Evolutionary conservation across 2,329 filamentous ascomycete species (phyloP).

Genomic region (Cadophora malorum): DNA sequence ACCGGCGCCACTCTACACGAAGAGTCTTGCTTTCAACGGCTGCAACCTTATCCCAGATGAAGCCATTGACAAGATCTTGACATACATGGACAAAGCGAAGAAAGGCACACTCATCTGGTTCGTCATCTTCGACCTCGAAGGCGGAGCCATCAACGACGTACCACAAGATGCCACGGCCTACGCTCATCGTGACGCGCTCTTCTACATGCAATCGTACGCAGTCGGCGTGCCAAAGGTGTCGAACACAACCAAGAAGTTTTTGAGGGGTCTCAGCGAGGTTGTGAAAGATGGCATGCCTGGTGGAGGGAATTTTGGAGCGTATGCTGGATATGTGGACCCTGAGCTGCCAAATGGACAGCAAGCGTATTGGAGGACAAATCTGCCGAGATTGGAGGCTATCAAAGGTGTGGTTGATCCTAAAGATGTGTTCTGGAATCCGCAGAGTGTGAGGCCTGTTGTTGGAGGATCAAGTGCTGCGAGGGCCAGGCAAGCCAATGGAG

Average conservation of each 20-base stretch:
- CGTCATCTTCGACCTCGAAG: constrained; percentile 66
- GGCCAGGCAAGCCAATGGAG: background rate
- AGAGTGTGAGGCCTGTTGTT: constrained; percentile 20
- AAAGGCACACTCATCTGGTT: constrained; percentile 64
- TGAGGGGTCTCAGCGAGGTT: constrained; percentile 56
- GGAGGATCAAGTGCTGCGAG: background rate
- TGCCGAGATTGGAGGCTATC: constrained; percentile 51
- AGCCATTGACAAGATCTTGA: constrained; percentile 57
- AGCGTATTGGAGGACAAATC: constrained; percentile 47
- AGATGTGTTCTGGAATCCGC: constrained; percentile 55
- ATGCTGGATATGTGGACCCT: constrained; percentile 66
- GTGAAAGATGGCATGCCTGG: constrained; percentile 48
- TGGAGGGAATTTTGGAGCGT: constrained; percentile 55
- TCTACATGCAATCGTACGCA: constrained; percentile 55
- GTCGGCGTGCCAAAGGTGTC: constrained; percentile 53
- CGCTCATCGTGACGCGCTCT: constrained; percentile 66
- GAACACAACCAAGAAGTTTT: constrained; percentile 55
- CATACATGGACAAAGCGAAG: constrained; percentile 56
- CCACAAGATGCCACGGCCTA: constrained; percentile 64
- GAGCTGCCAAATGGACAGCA: constrained; percentile 48
- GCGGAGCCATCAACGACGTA: constrained; percentile 64
- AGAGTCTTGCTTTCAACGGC: constrained; percentile 29
- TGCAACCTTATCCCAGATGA: constrained; percentile 50
- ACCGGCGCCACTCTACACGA: constrained; percentile 24
- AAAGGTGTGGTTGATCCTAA: constrained; percentile 55